Evolutionary conservation across 2,329 filamentous ascomycete species (phyloP), one percentile per base, ranked within the genome.

Genomic region (Fusarium sublunatum): DNA sequence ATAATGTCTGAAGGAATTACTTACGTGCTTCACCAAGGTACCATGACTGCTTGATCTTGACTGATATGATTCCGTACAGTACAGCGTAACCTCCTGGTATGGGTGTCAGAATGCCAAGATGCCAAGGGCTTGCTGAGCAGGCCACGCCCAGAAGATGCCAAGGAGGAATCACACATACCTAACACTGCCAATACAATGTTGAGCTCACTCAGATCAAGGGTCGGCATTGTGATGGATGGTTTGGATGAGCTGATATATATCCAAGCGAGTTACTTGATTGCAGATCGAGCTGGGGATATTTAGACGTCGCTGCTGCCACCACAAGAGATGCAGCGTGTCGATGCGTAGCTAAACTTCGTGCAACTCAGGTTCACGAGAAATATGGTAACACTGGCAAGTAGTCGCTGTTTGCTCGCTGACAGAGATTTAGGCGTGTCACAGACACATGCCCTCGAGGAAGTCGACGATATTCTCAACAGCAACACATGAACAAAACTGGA

Each of bases 1-100:
- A 25, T 5, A 11, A 25, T 11, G 52, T 19, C 4, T 22, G 0
- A 5, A 4, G 12, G n/a, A 19, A 19, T 6, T 38, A 74, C 81
- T 70, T 70, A 83, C 82, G 68, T 24, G 83, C 83, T 75, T 85
- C 83, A 15, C 83, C 83, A 6, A 86, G 74, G 61, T 83, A 84
- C 81, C 82, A 85, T 31, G 73, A 72, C 44, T 77, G 76, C 72
- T 85, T 85, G 62, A 86, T 78, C 70, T 83, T 81, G 24, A 83
- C 78, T 2, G 83, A 83, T 6, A 82, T 74, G 48, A 84, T 64
- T 40, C 83, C 83, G 65, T 81, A 85, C 5, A 78, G 48, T 1
- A 83, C 68, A 22, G 78, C 81, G 66, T 83, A 85, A 8, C 74
- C 72, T 42, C 82, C 81, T 79, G 48, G 2, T 10, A 19, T 19